phyloP scores from a whole-genome alignment of 2,329 filamentous ascomycete genomes.

The Cladophialophora carrionii region DNA sequence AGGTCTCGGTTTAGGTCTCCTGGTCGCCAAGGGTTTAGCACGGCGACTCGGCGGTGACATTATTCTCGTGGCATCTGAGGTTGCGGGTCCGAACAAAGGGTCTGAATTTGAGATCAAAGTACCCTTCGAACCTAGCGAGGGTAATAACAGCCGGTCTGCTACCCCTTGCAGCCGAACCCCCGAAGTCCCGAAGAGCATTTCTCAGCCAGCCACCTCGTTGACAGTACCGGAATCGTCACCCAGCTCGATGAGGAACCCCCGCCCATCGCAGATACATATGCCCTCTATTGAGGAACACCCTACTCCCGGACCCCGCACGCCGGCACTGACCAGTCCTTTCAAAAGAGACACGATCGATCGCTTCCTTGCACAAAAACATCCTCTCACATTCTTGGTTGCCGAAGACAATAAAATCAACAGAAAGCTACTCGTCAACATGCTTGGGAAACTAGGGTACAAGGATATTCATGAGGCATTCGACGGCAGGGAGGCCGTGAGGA shows the following conservation, averaged over 20 bases:
- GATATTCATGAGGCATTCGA: slow-evolving; percentile 68
- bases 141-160: slow-evolving; percentile 51
- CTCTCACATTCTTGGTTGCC: slow-evolving; percentile 69
- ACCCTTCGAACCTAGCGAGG: slow-evolving; percentile 58
- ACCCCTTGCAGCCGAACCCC: slow-evolving; percentile 54
- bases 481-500: slow-evolving; percentile 67
- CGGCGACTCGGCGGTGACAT: slow-evolving; percentile 71
- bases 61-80: slow-evolving; percentile 65
- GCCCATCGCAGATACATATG: slow-evolving; percentile 10
- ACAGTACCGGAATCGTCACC: slow-evolving; percentile 38
- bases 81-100: slow-evolving; percentile 62
- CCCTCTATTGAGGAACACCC: slow-evolving; percentile 3
- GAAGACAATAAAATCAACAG: slow-evolving; percentile 76
- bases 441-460: slow-evolving; percentile 67
- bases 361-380: slow-evolving; percentile 61
- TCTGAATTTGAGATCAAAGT: slow-evolving; percentile 71
- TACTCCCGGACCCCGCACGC: neutral
- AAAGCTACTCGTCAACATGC: slow-evolving; percentile 67
- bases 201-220: slow-evolving; percentile 14
- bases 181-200: slow-evolving; percentile 16
- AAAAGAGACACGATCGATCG: slow-evolving; percentile 50
- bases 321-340: slow-evolving; percentile 5
- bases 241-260: slow-evolving; percentile 38
- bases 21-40: slow-evolving; percentile 73
- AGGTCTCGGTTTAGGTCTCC: slow-evolving; percentile 68